These are phyloP conservation scores for Ruellia speciosa DNA, from an alignment of 305 asterid genomes.

Conservation along the genomic window DNA sequence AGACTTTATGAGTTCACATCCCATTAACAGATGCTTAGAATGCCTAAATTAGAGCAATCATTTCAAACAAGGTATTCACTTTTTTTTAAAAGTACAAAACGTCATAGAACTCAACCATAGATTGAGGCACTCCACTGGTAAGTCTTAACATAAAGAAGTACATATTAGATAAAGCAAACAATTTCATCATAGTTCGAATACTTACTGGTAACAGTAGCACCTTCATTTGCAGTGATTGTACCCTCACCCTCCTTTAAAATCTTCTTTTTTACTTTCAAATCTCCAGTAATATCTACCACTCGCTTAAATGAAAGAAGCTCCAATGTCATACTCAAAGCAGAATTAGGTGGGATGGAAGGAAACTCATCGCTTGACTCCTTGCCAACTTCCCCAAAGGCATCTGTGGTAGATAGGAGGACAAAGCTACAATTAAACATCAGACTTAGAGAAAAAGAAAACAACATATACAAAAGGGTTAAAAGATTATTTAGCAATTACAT, in stretches of 20 bases:
- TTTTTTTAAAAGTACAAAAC: no score
- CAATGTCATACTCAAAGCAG: slow-evolving; percentile 40
- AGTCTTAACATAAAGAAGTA: not conserved
- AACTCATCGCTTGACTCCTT: slow-evolving; percentile 23
- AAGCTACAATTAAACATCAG: slow-evolving; percentile 3
- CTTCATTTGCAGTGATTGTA: slow-evolving; percentile 48
- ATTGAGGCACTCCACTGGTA: not conserved
- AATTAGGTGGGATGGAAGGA: slow-evolving; percentile 36
- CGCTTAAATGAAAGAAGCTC: slow-evolving; percentile 51
- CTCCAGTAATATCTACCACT: slow-evolving; percentile 52
- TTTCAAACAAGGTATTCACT: not conserved
- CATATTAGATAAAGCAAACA: not conserved
- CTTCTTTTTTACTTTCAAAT: slow-evolving; percentile 54
- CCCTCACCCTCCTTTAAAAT: slow-evolving; percentile 64
- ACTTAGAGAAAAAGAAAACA: not conserved
- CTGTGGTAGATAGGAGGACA: slow-evolving; percentile 30
- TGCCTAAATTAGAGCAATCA: not conserved
- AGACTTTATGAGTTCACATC: no score
- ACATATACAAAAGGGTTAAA: not conserved
- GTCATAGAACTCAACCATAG: no score
- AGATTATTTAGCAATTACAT: no score
- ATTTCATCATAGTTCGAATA: slow-evolving; percentile 17
- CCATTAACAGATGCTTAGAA: no score
- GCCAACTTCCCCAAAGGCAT: slow-evolving; percentile 45
- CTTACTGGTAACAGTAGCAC: slow-evolving; percentile 65